Evolutionary conservation across 192 early-diverging fungal species (phyloP).

Genomic region (Coemansia sp.): DNA sequence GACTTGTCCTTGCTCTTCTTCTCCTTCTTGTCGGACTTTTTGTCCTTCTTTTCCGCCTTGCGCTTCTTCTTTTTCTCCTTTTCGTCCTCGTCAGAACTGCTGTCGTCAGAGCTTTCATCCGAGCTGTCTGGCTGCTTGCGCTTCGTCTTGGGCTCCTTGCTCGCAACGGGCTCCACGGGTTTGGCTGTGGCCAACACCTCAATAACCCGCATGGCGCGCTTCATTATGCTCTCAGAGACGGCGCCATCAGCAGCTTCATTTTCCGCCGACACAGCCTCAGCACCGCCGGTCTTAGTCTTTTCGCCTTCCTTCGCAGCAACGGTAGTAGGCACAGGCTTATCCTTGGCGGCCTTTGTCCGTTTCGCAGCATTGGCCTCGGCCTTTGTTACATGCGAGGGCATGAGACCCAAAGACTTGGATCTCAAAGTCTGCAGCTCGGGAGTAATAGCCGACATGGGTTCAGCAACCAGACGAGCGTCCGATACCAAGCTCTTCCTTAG

Average conservation of each 20-base stretch:
- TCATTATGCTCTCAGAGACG: constrained; percentile 3
- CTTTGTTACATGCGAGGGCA: constrained; percentile 47
- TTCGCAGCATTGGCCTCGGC: constrained; percentile 17
- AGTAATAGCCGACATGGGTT: constrained; percentile 15
- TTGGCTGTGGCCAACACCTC: constrained; percentile 3
- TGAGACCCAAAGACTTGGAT: constrained; percentile 21
- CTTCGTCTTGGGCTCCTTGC: neutral
- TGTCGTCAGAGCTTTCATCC: constrained; percentile 4
- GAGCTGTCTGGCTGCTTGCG: constrained; percentile 12
- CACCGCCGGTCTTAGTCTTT: neutral
- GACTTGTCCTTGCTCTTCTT: constrained; percentile 17
- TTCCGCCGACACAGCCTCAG: constrained; percentile 5
- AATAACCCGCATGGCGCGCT: constrained; percentile 32
- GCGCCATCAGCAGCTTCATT: neutral
- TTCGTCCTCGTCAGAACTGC: constrained; percentile 15
- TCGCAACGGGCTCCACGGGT: constrained; percentile 5
- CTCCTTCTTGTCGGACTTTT: constrained; percentile 3
- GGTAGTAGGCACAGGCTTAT: neutral
- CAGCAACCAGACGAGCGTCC: constrained; percentile 29
- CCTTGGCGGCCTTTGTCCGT: constrained; percentile 12
- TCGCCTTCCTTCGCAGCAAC: constrained; percentile 9
- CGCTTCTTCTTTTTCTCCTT: constrained; percentile 24
- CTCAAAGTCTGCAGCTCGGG: constrained; percentile 14
- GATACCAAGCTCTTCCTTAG: constrained; percentile 24
- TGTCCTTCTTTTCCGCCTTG: constrained; percentile 4